Conservation (phyloP, 2,329 filamentous ascomycete species). For the Aspergillus versicolor region DNA sequence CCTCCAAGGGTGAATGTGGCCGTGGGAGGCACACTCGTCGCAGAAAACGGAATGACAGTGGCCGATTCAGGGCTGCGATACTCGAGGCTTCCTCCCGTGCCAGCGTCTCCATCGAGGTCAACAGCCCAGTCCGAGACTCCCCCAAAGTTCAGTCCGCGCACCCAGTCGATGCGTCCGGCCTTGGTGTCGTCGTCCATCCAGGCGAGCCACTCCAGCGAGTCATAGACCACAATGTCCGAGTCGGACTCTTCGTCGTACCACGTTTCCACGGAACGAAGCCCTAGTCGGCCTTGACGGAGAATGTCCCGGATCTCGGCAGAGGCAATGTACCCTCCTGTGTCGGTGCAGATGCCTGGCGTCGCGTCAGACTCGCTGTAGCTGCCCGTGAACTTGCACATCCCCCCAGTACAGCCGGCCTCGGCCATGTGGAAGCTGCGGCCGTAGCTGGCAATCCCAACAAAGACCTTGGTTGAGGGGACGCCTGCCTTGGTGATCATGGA, state of each 20-base stretch:
- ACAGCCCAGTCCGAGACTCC: not conserved
- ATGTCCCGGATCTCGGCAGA: not conserved
- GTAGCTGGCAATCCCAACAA: slow-evolving; percentile 3
- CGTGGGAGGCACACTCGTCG: too few species aligned
- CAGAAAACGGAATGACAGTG: too few species aligned
- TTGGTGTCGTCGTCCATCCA: not conserved
- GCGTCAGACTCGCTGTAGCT: not conserved
- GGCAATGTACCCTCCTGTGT: not conserved
- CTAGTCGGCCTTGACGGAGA: too few species aligned
- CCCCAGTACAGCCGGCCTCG: not conserved
- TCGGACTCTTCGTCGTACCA: not conserved
- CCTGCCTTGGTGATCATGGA: slow-evolving; percentile 23
- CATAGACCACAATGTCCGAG: not conserved
- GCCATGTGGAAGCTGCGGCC: slow-evolving; percentile 5
- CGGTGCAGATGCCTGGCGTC: not conserved
- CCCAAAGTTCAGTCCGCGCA: not conserved
- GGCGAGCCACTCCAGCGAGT: not conserved
- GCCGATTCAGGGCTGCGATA: too few species aligned
- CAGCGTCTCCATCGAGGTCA: not conserved
- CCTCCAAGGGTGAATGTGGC: too few species aligned
- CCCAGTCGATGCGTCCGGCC: not conserved
- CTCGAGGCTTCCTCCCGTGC: too few species aligned
- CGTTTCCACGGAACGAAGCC: not conserved
- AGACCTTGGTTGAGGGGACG: not conserved
- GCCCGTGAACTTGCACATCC: not conserved